phyloP scores from a whole-genome alignment of 179 eudicot genomes.

The Vitellaria paradoxa region DNA sequence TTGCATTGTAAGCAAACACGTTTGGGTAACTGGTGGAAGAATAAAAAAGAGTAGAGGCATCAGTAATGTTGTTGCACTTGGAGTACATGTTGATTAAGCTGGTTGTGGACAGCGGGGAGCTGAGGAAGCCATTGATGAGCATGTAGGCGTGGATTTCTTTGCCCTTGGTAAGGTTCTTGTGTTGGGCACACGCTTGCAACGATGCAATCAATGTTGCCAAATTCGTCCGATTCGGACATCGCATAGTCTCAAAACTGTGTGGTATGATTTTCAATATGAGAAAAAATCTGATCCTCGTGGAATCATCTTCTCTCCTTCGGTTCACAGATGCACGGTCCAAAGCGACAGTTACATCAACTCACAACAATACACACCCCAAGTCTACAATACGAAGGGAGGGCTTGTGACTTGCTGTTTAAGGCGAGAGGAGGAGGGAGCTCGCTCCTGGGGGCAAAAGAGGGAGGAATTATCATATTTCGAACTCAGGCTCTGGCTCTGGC shows the following conservation, averaged over 20 bases:
- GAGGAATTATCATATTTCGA: too few relatives aligned
- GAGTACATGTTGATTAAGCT: constrained; percentile 82
- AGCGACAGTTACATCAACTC: too few relatives aligned
- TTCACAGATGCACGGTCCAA: too few relatives aligned
- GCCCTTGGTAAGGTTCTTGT: constrained; percentile 35
- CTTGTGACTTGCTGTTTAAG: too few relatives aligned
- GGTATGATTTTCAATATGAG: too few relatives aligned
- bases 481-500: too few relatives aligned
- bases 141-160: constrained; percentile 56
- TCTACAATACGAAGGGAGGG: too few relatives aligned
- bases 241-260: background rate
- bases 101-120: constrained; percentile 51
- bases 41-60: constrained; percentile 43
- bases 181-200: constrained; percentile 46
- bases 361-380: too few relatives aligned
- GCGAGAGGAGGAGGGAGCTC: too few relatives aligned
- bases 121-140: constrained; percentile 34
- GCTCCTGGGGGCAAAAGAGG: too few relatives aligned
- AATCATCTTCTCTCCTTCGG: too few relatives aligned
- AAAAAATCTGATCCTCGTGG: too few relatives aligned
- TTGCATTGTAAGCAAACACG: constrained; percentile 55
- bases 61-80: constrained; percentile 43
- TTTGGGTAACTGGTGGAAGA: constrained; percentile 31
- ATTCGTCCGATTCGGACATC: constrained; percentile 1
- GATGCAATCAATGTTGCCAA: constrained; percentile 30